Percentiles rank a stretch among this genome's conserved stretches.
Evolutionary conservation across 345 rosid genomes (phyloP).

Genomic region (Hibiscus syriacus): DNA sequence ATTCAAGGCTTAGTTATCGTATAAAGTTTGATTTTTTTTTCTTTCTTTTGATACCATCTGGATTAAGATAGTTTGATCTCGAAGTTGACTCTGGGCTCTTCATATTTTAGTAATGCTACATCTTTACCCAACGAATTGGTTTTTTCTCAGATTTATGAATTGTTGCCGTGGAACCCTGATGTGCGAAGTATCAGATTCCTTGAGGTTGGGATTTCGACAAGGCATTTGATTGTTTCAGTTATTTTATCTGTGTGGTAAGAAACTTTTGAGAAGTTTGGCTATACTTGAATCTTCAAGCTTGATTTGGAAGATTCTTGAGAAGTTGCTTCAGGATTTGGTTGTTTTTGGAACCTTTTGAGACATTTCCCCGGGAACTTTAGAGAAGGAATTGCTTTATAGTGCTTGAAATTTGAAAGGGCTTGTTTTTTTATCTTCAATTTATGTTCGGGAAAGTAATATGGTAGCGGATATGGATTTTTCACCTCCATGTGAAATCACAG

Average conservation of each 20-base stretch:
- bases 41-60: conserved; percentile 1
- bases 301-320: not conserved
- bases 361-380: not conserved
- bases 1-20: not conserved
- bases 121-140: conserved; percentile 9
- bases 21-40: conserved; percentile 14
- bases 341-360: not conserved
- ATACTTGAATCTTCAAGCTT: conserved; percentile 7
- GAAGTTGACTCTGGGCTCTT: conserved; percentile 14
- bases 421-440: conserved; percentile 2
- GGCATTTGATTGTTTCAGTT: conserved; percentile 16
- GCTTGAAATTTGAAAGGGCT: conserved; percentile 3
- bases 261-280: conserved; percentile 4
- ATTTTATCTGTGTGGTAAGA: conserved; percentile 15
- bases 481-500: conserved; percentile 33
- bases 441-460: conserved; percentile 42
- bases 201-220: conserved; percentile 20
- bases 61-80: conserved; percentile 4
- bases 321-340: not conserved
- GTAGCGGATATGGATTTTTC: conserved; percentile 61
- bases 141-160: conserved; percentile 11
- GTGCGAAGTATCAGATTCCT: conserved; percentile 12
- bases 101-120: conserved; percentile 12
- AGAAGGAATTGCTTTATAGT: not conserved
- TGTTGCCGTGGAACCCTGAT: conserved; percentile 2